phyloP scores from a whole-genome alignment of 306 rosid genomes.

The Cicer arietinum region DNA sequence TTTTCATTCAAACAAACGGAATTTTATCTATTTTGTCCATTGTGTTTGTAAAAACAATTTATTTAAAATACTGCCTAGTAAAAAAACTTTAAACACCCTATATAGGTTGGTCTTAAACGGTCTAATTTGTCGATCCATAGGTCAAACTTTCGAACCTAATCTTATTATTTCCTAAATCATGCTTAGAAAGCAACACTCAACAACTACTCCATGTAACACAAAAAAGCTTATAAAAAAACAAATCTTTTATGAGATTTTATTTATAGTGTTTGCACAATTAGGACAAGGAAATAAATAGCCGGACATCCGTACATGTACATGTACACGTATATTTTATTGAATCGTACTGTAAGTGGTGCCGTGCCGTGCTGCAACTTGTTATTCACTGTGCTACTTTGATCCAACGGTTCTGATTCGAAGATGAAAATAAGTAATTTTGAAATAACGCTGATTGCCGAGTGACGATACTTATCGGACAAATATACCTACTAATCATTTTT shows the following conservation, averaged over 20 bases:
- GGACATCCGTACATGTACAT: slow-evolving; percentile 44
- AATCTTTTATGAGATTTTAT: neutral
- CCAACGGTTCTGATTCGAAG: slow-evolving; percentile 20
- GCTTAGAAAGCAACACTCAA: neutral
- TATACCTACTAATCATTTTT: neutral
- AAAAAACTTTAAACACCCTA: no score
- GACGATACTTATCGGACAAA: neutral
- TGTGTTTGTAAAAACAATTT: no score
- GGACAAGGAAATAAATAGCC: neutral
- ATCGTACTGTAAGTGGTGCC: neutral
- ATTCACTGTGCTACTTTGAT: neutral
- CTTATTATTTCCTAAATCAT: neutral
- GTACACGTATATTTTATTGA: neutral
- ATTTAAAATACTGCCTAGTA: no score
- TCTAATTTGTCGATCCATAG: neutral
- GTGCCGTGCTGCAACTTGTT: slow-evolving; percentile 20
- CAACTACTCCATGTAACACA: neutral
- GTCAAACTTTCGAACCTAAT: neutral
- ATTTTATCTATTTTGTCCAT: neutral
- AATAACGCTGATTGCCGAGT: slow-evolving; percentile 1
- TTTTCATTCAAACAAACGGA: no score
- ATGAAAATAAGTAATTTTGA: neutral
- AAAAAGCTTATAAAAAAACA: neutral
- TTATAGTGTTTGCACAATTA: slow-evolving; percentile 1
- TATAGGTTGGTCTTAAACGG: neutral